Evolutionary conservation across 441 rosid genomes (phyloP), one percentile per base, ranked within the genome.

Genomic region (Gossypium trilobum): DNA sequence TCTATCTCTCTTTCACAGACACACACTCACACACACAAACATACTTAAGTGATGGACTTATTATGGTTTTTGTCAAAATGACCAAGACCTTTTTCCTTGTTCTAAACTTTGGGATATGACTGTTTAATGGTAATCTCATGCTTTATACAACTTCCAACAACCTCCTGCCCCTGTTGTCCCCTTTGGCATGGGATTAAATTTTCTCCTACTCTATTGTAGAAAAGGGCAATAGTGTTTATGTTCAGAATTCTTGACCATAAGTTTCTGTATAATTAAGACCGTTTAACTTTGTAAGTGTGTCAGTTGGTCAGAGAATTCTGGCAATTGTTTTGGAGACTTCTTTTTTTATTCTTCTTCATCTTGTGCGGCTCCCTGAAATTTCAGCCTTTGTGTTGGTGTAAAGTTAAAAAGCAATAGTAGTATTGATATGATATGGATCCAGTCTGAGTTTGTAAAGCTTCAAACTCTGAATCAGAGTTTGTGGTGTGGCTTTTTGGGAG

Each of bases 401-500:
- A 48, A 66, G 1, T 44, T 50, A 13, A 25, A 68, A 68, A 6
- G 16, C 48, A 51, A 16, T 29, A 27, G 23, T 50, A 0, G 58
- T 25, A 16, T 14, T 27, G 44, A 50, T 27, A 48, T 68, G 44
- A 16, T 29, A 25, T 25, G 22, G 42, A 66, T 29, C 48, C 56
- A 4, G 60, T 16, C 17, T 48, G 46, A 51, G 48, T 68, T 67
- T 50, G 71, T 50, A 67, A 39, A 67, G 51, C 17, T 67, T 67
- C 10, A 57, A 29, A 60, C 44, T 60, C 46, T 55, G n/a, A 68
- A 29, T 9, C 2, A 50, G 33, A 61, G 66, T 61, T 29, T 52
- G 44, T 16, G 42, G 57, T 67, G n/a, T 14, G 11, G 42, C 42
- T 48, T 46, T 9, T 48, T 25, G 5, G 71, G 42, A n/a, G 42